Evolutionary conservation across 2,329 filamentous ascomycete genomes (phyloP), one percentile per base, ranked within the genome.

Genomic region (Arachnopeziza araneosa): DNA sequence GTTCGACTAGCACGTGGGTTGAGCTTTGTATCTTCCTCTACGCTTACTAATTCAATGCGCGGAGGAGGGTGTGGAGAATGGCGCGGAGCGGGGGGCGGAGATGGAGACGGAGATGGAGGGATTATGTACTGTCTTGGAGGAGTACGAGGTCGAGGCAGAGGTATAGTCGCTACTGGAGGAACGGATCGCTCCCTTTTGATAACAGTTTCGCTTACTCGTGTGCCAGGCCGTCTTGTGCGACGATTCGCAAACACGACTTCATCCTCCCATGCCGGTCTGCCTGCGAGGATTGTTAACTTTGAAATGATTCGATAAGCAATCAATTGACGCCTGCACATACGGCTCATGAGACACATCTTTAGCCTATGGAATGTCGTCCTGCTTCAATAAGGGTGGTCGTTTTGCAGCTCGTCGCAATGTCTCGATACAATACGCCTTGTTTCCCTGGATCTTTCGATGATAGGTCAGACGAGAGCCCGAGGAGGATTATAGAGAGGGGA

Each of bases 251-350:
- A 66, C 50, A 61, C 56, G 50, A 69, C 59, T 24, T 67, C 66
- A 49, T 68, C 66, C 64, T 68, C 66, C 66, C 66, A 68, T 44
- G 53, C 59, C 23, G 67, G 64, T 9, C 59, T 60, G 5, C 60
- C 63, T 64, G 60, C 24, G 23, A 52, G 9, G n/a, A 54, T 54
- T 55, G 17, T 56, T 59, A 56, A 59, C 49, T 50, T n/a, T 56
- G 12, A 49, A 12, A 14, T 54, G 14, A 22, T 22, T 30, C 22
- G 24, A 21, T 50, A 17, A 24, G 22, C 23, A 51, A 22, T 9
- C 24, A 36, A 14, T 30, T 53, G 22, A 24, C 23, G 24, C n/a
- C 50, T 21, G 51, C 21, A 23, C 52, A n/a, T 36, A 56, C 24
- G 24, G 17, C 54, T 56, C 24, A 52, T 14, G 22, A 57, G 53